Base-by-base conservation (phyloP, 2,329 filamentous ascomycete species). In the Phialophora chinensis region DNA sequence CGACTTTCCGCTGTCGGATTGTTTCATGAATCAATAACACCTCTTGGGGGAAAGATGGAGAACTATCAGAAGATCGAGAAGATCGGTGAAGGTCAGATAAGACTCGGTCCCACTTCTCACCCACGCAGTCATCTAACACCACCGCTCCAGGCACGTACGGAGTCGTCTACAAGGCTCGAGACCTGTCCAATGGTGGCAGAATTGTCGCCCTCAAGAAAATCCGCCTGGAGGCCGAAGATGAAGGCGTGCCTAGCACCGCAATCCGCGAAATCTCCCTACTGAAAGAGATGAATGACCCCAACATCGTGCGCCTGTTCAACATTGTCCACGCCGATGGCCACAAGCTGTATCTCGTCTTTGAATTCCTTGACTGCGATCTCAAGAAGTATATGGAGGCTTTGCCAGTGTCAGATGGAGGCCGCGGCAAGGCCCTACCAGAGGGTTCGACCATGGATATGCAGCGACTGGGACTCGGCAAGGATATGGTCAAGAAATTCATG, bases 21-120 rank as follows among this genome's bases (percentile, higher is more conserved):
- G 27, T 38, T 61, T 33, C 29, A 66, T 66, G 66, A 60, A 35
- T 29, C 49, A 47, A 33, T 62, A 68, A 35, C 20, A 38, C 17
- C 27, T 4, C 33, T 2, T 23, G 20, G 25, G 25, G n/a, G 27
- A 60, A 66, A 52, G 14, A 96, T 97, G 93, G 92, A 97, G 80
- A 96, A 96, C 82, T 97, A 97, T 80, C 91, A 96, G 82, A 96
- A 96, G 83, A 87, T 97, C 76, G 93, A 97, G 83, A 97, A 97
- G 85, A 93, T 97, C 75, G 93, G 93, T 80, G 93, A 97, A 87
- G 93, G 93, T 95, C 82, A 74, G 86, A 78, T 12, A 5, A 25
- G 35, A 42, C 44, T 12, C 44, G 14, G n/a, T 29, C 23, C 20
- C 3, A 35, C 7, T 20, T 42, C 60, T 14, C 33, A 47, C 8